A percentile compares a stretch with the other conserved stretches of the same genome.
phyloP scores from a whole-genome alignment of 2,329 filamentous ascomycete species.

The Penicillium sp. region DNA sequence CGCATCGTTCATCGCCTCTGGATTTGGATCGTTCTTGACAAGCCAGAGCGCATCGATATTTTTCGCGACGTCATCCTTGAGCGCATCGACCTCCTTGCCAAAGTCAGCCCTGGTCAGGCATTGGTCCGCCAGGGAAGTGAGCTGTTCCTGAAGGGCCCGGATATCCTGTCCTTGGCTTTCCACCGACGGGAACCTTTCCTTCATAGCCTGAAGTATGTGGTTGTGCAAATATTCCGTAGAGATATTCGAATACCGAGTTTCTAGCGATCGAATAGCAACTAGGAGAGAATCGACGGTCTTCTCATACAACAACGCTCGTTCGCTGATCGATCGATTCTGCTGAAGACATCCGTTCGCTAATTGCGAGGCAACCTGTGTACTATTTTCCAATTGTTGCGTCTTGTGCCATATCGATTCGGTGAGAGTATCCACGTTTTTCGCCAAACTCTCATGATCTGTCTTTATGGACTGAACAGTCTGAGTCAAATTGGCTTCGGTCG shows the following conservation, averaged over 20 bases:
- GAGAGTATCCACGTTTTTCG: no score
- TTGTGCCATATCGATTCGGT: no score
- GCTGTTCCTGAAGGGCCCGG: constrained; percentile 21
- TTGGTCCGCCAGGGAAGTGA: constrained; percentile 17
- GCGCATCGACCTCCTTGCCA: neutral
- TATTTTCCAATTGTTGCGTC: no score
- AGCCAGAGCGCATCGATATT: neutral
- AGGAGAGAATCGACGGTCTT: constrained; percentile 14
- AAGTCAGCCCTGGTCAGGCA: neutral
- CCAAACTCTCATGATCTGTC: no score
- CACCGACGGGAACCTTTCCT: constrained; percentile 37
- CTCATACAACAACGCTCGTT: neutral
- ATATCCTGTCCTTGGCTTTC: neutral
- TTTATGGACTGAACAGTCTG: neutral
- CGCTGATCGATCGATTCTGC: neutral
- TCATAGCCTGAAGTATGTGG: constrained; percentile 35
- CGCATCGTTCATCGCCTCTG: neutral
- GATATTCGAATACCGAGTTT: constrained; percentile 53
- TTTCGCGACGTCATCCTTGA: neutral
- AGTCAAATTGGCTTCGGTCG: neutral
- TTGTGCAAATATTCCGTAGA: constrained; percentile 36
- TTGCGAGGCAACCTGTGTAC: no score
- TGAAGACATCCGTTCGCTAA: neutral
- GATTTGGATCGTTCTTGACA: neutral
- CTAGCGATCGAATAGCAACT: constrained; percentile 39